Evolutionary conservation across 2,329 filamentous ascomycete genomes (phyloP).

Genomic region (Graphiopsis chlorocephala): DNA sequence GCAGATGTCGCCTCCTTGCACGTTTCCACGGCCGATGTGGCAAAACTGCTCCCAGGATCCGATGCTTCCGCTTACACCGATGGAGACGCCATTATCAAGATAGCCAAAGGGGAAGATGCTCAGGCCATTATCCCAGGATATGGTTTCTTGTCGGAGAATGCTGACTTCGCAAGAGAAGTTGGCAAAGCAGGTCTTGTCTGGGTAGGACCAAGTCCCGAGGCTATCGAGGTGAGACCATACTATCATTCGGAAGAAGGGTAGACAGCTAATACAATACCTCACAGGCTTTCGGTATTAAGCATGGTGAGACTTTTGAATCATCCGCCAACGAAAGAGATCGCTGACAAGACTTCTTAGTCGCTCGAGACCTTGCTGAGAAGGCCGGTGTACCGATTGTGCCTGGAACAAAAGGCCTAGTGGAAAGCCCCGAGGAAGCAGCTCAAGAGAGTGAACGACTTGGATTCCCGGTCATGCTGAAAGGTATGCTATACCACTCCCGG

Average conservation of each 20-base stretch:
- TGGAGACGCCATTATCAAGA: constrained; percentile 47
- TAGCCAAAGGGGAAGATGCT: constrained; percentile 49
- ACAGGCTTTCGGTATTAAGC: constrained; percentile 56
- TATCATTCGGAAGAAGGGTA: neutral
- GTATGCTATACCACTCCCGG: constrained; percentile 46
- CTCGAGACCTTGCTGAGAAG: constrained; percentile 51
- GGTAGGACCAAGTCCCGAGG: constrained; percentile 55
- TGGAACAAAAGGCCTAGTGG: constrained; percentile 50
- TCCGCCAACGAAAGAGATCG: neutral
- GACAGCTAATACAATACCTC: neutral
- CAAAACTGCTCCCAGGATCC: constrained; percentile 49
- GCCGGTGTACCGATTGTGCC: constrained; percentile 56
- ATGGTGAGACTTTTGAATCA: constrained; percentile 28
- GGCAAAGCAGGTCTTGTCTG: constrained; percentile 56
- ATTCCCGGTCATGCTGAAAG: constrained; percentile 60
- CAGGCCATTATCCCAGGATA: constrained; percentile 66
- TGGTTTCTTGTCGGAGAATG: constrained; percentile 64
- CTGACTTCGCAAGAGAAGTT: constrained; percentile 57
- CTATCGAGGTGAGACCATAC: constrained; percentile 42
- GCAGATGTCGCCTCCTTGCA: constrained; percentile 56
- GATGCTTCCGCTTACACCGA: constrained; percentile 52
- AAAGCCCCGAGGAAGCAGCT: constrained; percentile 48
- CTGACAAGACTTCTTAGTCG: constrained; percentile 31
- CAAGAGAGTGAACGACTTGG: constrained; percentile 45
- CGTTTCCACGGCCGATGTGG: constrained; percentile 53